Evolutionary conservation across 1,139 yeast species (phyloP), one percentile per base, ranked within the genome.

Genomic region (Suhomyces kunorum): DNA sequence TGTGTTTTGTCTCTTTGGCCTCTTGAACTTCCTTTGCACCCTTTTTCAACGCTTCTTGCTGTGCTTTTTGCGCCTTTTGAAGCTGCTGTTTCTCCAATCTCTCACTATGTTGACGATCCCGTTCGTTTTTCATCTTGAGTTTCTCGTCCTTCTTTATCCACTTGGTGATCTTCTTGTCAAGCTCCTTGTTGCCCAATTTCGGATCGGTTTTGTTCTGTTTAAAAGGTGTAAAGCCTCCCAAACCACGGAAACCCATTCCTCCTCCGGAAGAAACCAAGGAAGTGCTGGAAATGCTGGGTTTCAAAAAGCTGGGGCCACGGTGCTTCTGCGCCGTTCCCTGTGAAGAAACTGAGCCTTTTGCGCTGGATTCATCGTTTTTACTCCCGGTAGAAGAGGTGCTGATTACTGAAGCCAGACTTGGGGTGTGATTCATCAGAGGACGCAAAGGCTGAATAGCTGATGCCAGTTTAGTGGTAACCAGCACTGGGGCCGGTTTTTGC

Each of bases 61-160:
- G 35, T 16, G 30, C 34, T 25, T 38, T 16, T 17, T 28, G 32
- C 3, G 40, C 36, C 19, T 42, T 34, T 35, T 48, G n/a, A 39
- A 39, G 40, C 43, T 48, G 40, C 37, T 47, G 49, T 45, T 44
- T 47, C 31, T 50, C 49, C 34, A 44, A 22, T 39, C 51, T 57
- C 34, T 61, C 64, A 3, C 24, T 26, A 8, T 44, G 43, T 16
- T 38, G 40, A 14, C 49, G 42, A 27, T 55, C 61, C 36, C 49
- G 53, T 24, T 54, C 59, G 11, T 49, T 51, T 38, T 56, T 55
- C 19, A 44, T 42, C 40, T 61, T 63, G 28, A 52, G 18, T 39
- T 58, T 61, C 39, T 61, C 70, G 25, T 63, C 70, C 32, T 55
- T 56, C 41, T 56, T 65, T 36, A 63, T 61, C 46, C 59, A 46